Evolutionary conservation across 202 grass and related monocot species (phyloP).

Genomic region (Cymbopogon flexuosus): DNA sequence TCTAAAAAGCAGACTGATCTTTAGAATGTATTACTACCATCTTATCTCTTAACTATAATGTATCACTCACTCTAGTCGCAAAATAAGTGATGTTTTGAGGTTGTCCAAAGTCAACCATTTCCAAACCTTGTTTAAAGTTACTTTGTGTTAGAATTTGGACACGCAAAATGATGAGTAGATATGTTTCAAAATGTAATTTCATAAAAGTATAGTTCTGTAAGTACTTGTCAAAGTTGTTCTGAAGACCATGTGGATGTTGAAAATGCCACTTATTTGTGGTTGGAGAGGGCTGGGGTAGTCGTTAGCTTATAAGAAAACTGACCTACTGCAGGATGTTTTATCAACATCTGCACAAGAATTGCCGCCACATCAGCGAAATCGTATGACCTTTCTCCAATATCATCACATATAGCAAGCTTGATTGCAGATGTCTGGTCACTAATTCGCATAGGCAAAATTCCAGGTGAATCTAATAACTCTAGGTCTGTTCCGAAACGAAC

Average conservation of each 20-base stretch:
- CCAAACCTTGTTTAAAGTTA: not conserved
- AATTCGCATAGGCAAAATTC: constrained; percentile 94
- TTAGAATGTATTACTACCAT: not conserved
- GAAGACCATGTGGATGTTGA: not conserved
- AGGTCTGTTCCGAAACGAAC: constrained; percentile 87
- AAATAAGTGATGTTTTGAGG: not conserved
- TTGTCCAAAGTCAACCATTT: not conserved
- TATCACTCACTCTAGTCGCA: not conserved
- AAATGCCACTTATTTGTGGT: not conserved
- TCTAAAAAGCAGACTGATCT: not conserved
- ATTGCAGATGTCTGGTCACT: constrained; percentile 87
- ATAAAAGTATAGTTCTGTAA: not conserved
- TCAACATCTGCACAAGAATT: constrained; percentile 79
- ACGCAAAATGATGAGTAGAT: not conserved
- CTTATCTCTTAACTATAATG: not conserved
- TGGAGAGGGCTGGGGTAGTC: not conserved
- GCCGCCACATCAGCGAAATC: constrained; percentile 73
- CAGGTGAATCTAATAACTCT: constrained; percentile 89
- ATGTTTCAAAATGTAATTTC: not conserved
- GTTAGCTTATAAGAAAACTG: constrained; percentile 27
- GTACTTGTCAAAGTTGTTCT: not conserved
- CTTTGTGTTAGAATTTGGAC: not conserved
- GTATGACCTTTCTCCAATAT: constrained; percentile 92
- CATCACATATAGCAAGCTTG: constrained; percentile 97
- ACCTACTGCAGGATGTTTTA: constrained; percentile 71